Base-by-base conservation (phyloP, 2,329 filamentous ascomycete genomes). In the Botrytis hyacinthi region DNA sequence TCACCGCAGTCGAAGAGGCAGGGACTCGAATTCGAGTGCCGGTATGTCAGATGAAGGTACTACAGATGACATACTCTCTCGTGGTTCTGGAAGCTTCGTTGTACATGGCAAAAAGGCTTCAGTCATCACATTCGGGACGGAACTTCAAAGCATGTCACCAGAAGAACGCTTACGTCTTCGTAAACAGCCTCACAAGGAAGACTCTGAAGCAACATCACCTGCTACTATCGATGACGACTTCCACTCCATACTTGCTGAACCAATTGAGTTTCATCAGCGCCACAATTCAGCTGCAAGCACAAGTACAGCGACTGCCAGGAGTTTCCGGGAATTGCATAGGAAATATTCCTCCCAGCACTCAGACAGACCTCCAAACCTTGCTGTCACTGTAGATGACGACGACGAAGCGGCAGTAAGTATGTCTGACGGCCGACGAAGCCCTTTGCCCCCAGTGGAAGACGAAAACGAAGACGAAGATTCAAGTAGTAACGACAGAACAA, bases 71-170 rank as follows among this genome's bases (percentile, higher is more conserved):
- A 90, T 92, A 18, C 86, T 99, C 20, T 86, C 92, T 10, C 90
- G 96, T 66, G 92, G 92, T 20, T 90, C 93, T 20, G 94, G 94
- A 8, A 97, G 93, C 78, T 99, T 99, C 82, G 97, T 96, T 6
- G 91, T 99, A 6, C 96, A 99, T 80, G 95, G 96, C 75, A 99
- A 98, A 85, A 98, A 99, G 83, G 96, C 96, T 4, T 97, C 94
- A 1, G 93, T 99, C 73, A 93, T 99, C 77, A 97, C 93, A n/a
- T 97, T 99, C 81, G 94, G 95, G 14, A 90, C 91, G n/a, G 95
- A 97, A 78, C 91, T 97, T 84, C 91, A 95, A 79, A 91, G 88
- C 74, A 89, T 95, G 83, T 87, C 91, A 0, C 87, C 90, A 0
- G 93, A 95, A 75, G 92, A 95, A 79, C 89, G 91, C 54, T 83